These are phyloP conservation scores for Cicer chorassanicum DNA, from an alignment of 306 rosid genomes.

Conservation along the genomic window DNA sequence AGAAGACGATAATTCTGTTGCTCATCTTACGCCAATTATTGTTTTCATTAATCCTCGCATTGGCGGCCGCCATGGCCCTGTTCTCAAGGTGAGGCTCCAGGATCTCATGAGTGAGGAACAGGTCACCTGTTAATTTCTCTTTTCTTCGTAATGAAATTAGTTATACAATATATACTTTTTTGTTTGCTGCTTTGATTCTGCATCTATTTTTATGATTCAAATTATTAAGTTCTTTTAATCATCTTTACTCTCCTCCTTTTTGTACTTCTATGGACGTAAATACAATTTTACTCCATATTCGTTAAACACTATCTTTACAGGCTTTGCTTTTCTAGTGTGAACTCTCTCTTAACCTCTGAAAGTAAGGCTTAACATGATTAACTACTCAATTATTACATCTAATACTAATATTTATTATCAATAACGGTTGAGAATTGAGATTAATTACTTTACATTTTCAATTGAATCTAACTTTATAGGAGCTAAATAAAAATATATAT, in stretches of 20 bases:
- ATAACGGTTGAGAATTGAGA: not conserved
- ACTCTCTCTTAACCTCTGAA: too few relatives aligned
- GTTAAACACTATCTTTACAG: too few relatives aligned
- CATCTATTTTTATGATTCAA: not conserved
- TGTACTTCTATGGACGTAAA: not conserved
- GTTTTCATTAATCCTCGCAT: slow-evolving; percentile 79
- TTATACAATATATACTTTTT: not conserved
- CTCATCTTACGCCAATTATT: slow-evolving; percentile 67
- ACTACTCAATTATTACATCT: not conserved
- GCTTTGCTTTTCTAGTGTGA: too few relatives aligned
- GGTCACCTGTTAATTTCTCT: slow-evolving; percentile 43
- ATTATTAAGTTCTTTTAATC: not conserved
- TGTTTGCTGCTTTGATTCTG: not conserved
- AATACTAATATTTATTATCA: not conserved
- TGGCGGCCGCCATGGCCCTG: slow-evolving; percentile 86
- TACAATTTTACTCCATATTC: too few relatives aligned
- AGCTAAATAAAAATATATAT: not conserved
- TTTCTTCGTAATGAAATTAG: not conserved
- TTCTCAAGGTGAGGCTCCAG: slow-evolving; percentile 81
- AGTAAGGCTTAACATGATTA: not conserved
- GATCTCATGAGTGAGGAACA: slow-evolving; percentile 81
- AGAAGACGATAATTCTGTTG: not conserved
- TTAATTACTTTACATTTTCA: not conserved
- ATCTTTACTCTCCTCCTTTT: not conserved
- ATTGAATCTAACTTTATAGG: not conserved